Percentiles rank a stretch among this genome's conserved stretches.
phyloP scores from a whole-genome alignment of 176 grass and related monocot species.

The Poa annua region DNA sequence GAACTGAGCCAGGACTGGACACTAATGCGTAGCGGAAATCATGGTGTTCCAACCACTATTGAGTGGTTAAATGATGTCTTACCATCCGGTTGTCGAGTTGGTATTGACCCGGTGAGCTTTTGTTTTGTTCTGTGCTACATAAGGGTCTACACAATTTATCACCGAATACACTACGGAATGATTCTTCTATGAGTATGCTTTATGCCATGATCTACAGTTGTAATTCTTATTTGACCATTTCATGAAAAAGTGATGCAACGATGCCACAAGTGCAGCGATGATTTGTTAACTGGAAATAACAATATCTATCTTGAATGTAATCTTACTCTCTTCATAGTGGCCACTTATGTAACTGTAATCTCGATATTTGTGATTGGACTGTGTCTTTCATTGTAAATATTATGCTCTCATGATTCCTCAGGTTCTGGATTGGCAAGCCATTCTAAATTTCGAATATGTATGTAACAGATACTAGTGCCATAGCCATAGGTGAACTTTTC shows the following conservation, averaged over 20 bases:
- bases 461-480: constrained; percentile 13
- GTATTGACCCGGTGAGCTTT: constrained; percentile 92
- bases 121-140: constrained; percentile 32
- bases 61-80: constrained; percentile 97
- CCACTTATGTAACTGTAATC: not conserved
- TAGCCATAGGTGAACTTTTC: constrained; percentile 16
- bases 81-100: constrained; percentile 75
- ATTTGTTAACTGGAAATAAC: not conserved
- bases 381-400: constrained; percentile 9
- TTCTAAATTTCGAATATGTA: not conserved
- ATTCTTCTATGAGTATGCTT: not conserved
- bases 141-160: not conserved
- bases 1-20: constrained; percentile 77
- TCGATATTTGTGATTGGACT: constrained; percentile 16
- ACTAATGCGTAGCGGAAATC: constrained; percentile 86
- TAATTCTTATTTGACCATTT: not conserved
- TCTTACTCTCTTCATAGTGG: not conserved
- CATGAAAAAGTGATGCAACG: not conserved
- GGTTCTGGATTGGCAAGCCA: not conserved
- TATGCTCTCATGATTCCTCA: not conserved
- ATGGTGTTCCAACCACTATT: constrained; percentile 75
- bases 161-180: not conserved
- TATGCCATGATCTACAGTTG: not conserved
- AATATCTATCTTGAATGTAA: not conserved
- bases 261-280: constrained; percentile 6